Evolutionary conservation across 2,329 filamentous ascomycete genomes (phyloP), one percentile per base, ranked within the genome.

Genomic region (Colletotrichum sp.): DNA sequence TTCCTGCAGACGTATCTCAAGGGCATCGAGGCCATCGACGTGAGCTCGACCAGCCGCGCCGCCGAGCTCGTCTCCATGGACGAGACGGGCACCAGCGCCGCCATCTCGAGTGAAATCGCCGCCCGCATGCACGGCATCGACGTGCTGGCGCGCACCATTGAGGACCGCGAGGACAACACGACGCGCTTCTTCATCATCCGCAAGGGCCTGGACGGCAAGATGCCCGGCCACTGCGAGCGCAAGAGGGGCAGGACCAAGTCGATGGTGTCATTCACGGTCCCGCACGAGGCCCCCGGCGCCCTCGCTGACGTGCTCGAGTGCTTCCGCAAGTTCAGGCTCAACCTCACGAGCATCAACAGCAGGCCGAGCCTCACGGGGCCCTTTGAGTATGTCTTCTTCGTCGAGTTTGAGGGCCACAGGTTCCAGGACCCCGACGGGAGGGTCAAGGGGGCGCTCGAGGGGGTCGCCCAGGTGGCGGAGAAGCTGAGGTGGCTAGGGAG

Each of bases 361-460:
- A 87, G 96, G 78, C 96, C 96, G 7, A 96, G 94, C 80, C 90
- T 94, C 71, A 87, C 90, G 52, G 86, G 88, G 79, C 92, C 94
- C 24, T 98, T 98, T 91, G 93, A 97, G 83, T 98, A 98, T 85
- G 91, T 98, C 48, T 98, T 98, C 86, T 96, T 98, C 82, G 93
- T 98, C 34, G 96, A 98, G 87, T 96, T 98, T 80, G 91, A 94
- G 82, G 93, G 94, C 2, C 89, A 91, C 82, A 86, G 85, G 78
- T 80, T 83, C 71, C 83, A 85, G 65, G 91, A 91, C 79, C 87
- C 88, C 3, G 87, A 89, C 68, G 90, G 88, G 5, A 87, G 88
- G 76, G 93, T 96, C 18, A 88, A 90, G 74, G 85, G 84, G 26
- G 93, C 92, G 30, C 83, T 96, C 81, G 86, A 85, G 66, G 89